Percentiles rank a stretch among this genome's conserved stretches.
Conservation (phyloP, 305 asterid genomes). For the Striga hermonthica region DNA sequence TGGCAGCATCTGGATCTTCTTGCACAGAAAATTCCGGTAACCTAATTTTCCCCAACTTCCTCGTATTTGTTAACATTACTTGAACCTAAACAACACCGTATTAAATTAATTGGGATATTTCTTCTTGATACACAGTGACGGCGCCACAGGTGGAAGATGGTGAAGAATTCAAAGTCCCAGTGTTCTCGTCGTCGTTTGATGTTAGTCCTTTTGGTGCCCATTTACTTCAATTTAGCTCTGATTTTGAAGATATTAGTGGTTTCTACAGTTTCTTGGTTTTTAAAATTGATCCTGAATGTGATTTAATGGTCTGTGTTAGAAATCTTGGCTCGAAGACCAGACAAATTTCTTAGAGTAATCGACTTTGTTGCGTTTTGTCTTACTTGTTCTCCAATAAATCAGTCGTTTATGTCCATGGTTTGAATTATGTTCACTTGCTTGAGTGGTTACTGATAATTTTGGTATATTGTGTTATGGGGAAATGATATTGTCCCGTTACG, state of each 20-base stretch:
- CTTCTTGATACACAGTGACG: background rate
- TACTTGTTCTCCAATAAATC: too few species aligned
- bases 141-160: constrained; percentile 35
- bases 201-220: constrained; percentile 32
- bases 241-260: background rate
- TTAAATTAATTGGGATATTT: too few species aligned
- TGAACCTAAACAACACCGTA: background rate
- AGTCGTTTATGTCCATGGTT: too few species aligned
- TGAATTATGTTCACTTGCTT: too few species aligned
- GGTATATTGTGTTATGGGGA: too few species aligned
- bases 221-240: background rate
- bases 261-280: background rate
- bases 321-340: background rate
- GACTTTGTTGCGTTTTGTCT: too few species aligned
- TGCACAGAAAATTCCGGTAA: constrained; percentile 36
- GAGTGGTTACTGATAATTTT: too few species aligned
- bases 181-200: constrained; percentile 62
- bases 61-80: constrained; percentile 18
- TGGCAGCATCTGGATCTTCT: constrained; percentile 41
- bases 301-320: background rate
- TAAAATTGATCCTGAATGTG: background rate
- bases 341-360: too few species aligned
- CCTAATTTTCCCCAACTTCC: background rate
- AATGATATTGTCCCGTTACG: too few species aligned
- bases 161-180: constrained; percentile 51